Evolutionary conservation across 2,329 filamentous ascomycete species (phyloP), one percentile per base, ranked within the genome.

Genomic region (Torrubiella hemipterigena): DNA sequence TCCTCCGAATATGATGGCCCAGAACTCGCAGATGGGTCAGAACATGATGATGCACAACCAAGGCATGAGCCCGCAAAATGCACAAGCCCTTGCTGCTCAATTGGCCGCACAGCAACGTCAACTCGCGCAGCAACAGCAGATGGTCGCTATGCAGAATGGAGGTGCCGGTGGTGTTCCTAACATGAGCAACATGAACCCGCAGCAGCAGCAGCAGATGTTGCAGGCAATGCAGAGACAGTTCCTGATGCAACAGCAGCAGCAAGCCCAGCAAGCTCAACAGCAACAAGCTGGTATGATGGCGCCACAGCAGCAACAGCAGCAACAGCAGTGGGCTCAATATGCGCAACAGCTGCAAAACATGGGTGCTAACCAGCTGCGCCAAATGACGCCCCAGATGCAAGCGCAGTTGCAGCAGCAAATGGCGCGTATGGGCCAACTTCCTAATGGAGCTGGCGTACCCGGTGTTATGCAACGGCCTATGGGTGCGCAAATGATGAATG

Each of bases 1-100:
- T 14, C 66, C 72, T 27, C 69, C 73, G 27, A 61, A 58, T 23
- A 69, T 71, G 59, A 69, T 77, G 63, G 58, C 65, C 1, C 67
- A 72, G 34, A 63, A 61, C 37, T 68, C 67, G 35, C 68, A 71
- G 43, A 65, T 73, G 52, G 61, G 63, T 16, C 61, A 63, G 37
- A 50, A 40, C 31, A 64, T 72, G 52, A 63, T 72, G 50, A 68
- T 74, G 58, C 61, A 62, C 36, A 61, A 60, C 37, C 65, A 61
- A 22, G 45, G 53, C 25, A 56, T 64, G 45, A 52, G 51, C 27
- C 52, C 51, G 28, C 43, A 47, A 15, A 60, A 58, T 27, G 52
- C 51, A 17, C 58, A 56, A 27, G 36, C 55, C 13, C 50, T 59
- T 44, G 56, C 60, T 12, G 53, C 51, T 4, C 66, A 69, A 33